Conservation (phyloP, 306 rosid genomes). For the Glycine latifolia region DNA sequence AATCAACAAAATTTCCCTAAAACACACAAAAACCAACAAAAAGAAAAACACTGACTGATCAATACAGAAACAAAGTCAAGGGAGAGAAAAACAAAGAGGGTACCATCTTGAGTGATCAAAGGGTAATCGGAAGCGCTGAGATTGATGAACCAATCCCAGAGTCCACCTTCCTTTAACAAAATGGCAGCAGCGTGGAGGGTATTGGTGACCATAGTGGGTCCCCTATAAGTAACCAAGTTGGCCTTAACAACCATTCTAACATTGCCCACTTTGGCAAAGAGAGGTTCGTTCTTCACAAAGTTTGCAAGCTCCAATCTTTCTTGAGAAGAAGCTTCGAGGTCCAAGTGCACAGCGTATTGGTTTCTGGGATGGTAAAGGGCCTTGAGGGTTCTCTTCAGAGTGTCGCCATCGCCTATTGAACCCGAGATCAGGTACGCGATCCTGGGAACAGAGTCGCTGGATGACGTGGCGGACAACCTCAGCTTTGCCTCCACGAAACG, state of each 20-base stretch:
- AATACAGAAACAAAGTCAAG: conserved; percentile 27
- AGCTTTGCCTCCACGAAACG: conserved; percentile 63
- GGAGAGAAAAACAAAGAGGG: neutral
- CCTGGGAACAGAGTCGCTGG: conserved; percentile 43
- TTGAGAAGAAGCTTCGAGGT: conserved; percentile 52
- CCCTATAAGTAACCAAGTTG: conserved; percentile 64
- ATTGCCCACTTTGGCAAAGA: conserved; percentile 51
- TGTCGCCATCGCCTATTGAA: conserved; percentile 56
- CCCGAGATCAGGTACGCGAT: conserved; percentile 66
- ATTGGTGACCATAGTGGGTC: conserved; percentile 61
- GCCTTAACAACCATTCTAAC: conserved; percentile 60
- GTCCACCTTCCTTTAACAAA: conserved; percentile 54
- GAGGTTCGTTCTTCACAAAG: conserved; percentile 51
- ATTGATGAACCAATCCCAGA: conserved; percentile 66
- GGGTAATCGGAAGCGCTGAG: conserved; percentile 68
- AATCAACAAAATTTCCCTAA: conserved; percentile 21
- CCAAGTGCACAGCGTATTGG: conserved; percentile 63
- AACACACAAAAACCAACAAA: too few species aligned
- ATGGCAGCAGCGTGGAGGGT: conserved; percentile 63
- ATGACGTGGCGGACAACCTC: conserved; percentile 36
- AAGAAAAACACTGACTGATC: neutral
- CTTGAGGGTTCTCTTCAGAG: conserved; percentile 53
- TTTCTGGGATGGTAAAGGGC: conserved; percentile 63
- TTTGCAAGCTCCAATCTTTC: conserved; percentile 57
- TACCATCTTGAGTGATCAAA: conserved; percentile 63